Conservation (phyloP, 495 filamentous ascomycete species). For the Bacidia gigantensis region DNA sequence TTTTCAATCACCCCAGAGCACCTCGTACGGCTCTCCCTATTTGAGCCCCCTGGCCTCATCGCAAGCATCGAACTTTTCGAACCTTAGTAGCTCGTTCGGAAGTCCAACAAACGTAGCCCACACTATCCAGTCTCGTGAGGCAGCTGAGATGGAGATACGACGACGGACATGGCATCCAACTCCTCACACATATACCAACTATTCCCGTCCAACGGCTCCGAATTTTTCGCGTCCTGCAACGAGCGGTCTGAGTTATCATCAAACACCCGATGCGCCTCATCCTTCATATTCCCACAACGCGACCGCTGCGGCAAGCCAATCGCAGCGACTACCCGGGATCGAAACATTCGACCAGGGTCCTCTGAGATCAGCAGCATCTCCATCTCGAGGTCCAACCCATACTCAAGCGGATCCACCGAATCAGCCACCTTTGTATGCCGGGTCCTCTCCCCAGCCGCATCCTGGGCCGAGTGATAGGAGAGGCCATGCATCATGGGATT, state of each 20-base stretch:
- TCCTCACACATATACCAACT: slow-evolving; percentile 44
- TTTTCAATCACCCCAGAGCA: slow-evolving; percentile 52
- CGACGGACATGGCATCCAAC: slow-evolving; percentile 85
- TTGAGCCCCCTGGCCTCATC: slow-evolving; percentile 43
- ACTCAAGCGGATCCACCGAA: slow-evolving; percentile 51
- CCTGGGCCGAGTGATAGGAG: slow-evolving; percentile 45
- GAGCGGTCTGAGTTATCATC: slow-evolving; percentile 44
- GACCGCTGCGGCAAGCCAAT: slow-evolving; percentile 31
- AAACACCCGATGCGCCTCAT: slow-evolving; percentile 44
- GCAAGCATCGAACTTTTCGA: slow-evolving; percentile 41
- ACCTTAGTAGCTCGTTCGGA: slow-evolving; percentile 41
- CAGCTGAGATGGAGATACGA: slow-evolving; percentile 62
- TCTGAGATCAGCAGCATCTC: slow-evolving; percentile 45
- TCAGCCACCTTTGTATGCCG: slow-evolving; percentile 27
- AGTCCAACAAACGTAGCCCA: slow-evolving; percentile 63
- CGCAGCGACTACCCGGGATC: slow-evolving; percentile 67
- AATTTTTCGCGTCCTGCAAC: slow-evolving; percentile 45
- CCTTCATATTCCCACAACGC: slow-evolving; percentile 37
- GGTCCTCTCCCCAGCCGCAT: slow-evolving; percentile 34
- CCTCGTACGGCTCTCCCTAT: slow-evolving; percentile 41
- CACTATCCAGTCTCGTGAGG: slow-evolving; percentile 50
- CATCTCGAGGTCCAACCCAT: slow-evolving; percentile 47
- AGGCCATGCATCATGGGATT: slow-evolving; percentile 58
- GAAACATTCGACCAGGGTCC: slow-evolving; percentile 74
- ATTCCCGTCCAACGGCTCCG: slow-evolving; percentile 24